Conservation (phyloP, 805 yeast genomes). For the Clavispora phyllophila region DNA sequence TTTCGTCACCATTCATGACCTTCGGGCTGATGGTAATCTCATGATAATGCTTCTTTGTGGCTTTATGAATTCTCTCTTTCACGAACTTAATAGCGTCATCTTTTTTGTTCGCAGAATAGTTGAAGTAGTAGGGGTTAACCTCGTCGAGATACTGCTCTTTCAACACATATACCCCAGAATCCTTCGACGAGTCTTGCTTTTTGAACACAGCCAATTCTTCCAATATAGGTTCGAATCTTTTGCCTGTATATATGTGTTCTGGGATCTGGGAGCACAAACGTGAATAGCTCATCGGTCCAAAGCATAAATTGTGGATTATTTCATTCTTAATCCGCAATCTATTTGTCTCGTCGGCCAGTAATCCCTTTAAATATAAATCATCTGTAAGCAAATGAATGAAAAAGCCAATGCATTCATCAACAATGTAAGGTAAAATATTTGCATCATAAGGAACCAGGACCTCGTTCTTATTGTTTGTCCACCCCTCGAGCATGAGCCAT, state of each 20-base stretch:
- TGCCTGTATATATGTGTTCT: constrained; percentile 69
- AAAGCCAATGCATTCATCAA: constrained; percentile 73
- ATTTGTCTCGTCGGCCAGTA: constrained; percentile 43
- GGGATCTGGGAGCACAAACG: constrained; percentile 66
- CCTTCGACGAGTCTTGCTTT: constrained; percentile 31
- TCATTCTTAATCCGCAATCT: constrained; percentile 57
- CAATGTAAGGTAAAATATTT: constrained; percentile 52
- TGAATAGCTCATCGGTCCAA: constrained; percentile 66
- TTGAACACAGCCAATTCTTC: constrained; percentile 29
- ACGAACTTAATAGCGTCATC: constrained; percentile 75
- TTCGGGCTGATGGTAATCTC: constrained; percentile 58
- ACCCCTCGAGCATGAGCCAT: constrained; percentile 54
- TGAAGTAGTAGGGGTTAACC: constrained; percentile 67
- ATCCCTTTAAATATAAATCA: constrained; percentile 51
- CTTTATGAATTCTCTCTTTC: constrained; percentile 44
- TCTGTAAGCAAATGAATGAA: constrained; percentile 68
- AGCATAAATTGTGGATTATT: constrained; percentile 78
- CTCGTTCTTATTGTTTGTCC: constrained; percentile 13
- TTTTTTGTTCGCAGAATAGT: constrained; percentile 69
- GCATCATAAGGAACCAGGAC: constrained; percentile 33
- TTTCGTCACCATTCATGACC: constrained; percentile 23
- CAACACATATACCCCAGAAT: constrained; percentile 32
- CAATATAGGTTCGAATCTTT: constrained; percentile 57
- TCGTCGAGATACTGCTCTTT: constrained; percentile 31
- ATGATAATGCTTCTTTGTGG: constrained; percentile 30